Evolutionary conservation across 2,329 filamentous ascomycete species (phyloP), one percentile per base, ranked within the genome.

Genomic region (Botryotinia convoluta): DNA sequence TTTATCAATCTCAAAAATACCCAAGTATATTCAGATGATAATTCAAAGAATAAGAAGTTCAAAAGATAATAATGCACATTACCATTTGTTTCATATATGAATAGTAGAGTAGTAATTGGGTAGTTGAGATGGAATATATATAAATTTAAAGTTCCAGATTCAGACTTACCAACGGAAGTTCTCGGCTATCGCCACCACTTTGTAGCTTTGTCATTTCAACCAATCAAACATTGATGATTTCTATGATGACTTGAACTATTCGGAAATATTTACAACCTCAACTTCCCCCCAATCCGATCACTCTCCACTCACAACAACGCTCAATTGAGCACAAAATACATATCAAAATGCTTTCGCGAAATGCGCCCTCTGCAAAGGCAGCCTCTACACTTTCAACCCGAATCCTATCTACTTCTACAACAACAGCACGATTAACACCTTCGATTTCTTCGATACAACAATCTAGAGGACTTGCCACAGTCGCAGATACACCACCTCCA

Each of bases 391-490:
- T 81, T 71, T 79, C 79, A 37, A 69, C 77, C 51, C 78, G 80
- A 39, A 77, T 79, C 45, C 76, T 81, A 44, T 79, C 80, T 70
- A 76, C 78, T 44, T 76, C 79, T 71, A 74, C 78, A 42, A 77
- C 77, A 69, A 74, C 75, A 54, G 75, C 77, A 45, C 75, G 78
- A 77, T 74, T 79, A 72, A 74, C 78, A 73, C 73, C 79, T 64
- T 76, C 83, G 79, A 71, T 84, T 84, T 79, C 82, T 83, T 80
- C 83, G 85, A 68, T 76, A 78, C 84, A 86, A 78, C 88, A 90
- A 82, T 84, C 84, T 81, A 91, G 95, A 83, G 88, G 88, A 78
- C 92, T 98, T 85, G 93, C 93, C 80, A 94, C 93, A 75, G 92
- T 94, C 78, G 91, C 93, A 83, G 92, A 95, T 84, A 87, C 86